Conservation (phyloP, 768 basidiomycete species). For the Leccinellum albellum region DNA sequence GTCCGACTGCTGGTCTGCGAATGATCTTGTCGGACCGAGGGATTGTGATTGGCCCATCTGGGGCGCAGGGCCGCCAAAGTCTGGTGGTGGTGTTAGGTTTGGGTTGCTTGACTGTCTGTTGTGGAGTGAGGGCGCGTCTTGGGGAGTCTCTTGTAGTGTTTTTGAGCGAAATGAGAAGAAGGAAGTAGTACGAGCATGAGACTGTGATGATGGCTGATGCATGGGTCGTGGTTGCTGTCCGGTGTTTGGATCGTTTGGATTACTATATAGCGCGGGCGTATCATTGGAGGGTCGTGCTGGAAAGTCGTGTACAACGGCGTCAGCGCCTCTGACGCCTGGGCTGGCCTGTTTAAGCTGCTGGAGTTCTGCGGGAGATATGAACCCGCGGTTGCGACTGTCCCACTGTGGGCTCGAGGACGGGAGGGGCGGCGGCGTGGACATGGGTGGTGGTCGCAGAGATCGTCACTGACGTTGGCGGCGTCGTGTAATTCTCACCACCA, state of each 20-base stretch:
- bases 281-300: slow-evolving; percentile 26
- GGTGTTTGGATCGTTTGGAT: slow-evolving; percentile 10
- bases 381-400: slow-evolving; percentile 33
- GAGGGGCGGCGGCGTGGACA: slow-evolving; percentile 4
- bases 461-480: slow-evolving; percentile 1
- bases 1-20: slow-evolving; percentile 21
- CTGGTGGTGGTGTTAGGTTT: slow-evolving; percentile 8
- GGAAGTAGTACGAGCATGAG: slow-evolving; percentile 56
- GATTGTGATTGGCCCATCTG: slow-evolving; percentile 34
- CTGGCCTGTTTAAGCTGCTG: slow-evolving; percentile 34
- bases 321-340: slow-evolving; percentile 22
- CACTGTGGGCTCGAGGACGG: slow-evolving; percentile 33
- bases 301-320: slow-evolving; percentile 31
- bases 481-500: neutral
- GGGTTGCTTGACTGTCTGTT: slow-evolving; percentile 15
- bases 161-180: slow-evolving; percentile 61
- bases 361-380: slow-evolving; percentile 32
- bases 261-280: slow-evolving; percentile 10
- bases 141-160: slow-evolving; percentile 24
- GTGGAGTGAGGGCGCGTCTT: slow-evolving; percentile 9
- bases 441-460: neutral
- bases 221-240: slow-evolving; percentile 27
- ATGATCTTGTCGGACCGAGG: slow-evolving; percentile 25
- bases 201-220: slow-evolving; percentile 17
- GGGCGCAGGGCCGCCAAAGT: slow-evolving; percentile 23